These are phyloP conservation scores for Ambrosia artemisiifolia DNA, from an alignment of 129 eudicot genomes.

Conservation along the genomic window DNA sequence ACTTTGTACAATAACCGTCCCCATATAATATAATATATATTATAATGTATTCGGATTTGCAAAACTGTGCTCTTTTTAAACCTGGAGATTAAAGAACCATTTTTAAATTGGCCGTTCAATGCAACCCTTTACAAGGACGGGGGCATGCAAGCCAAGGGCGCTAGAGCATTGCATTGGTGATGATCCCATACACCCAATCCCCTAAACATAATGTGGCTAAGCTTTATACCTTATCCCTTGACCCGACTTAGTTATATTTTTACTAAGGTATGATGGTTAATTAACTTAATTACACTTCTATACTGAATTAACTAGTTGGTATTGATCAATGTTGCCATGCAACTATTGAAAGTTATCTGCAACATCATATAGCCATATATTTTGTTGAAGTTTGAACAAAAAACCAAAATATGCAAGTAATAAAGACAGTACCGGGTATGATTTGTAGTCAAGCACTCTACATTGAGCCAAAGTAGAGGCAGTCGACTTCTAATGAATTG, in stretches of 20 bases:
- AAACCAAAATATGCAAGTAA: not conserved
- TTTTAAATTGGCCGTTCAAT: no score
- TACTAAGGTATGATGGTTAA: not conserved
- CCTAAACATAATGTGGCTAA: no score
- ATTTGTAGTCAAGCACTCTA: conserved; percentile 1
- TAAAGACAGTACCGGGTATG: not conserved
- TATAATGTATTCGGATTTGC: no score
- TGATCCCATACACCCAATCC: no score
- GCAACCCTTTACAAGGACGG: no score
- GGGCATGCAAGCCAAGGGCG: no score
- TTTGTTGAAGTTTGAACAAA: not conserved
- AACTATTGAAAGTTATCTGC: not conserved
- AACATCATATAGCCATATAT: conserved; percentile 1
- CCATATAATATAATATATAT: no score
- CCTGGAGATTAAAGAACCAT: no score
- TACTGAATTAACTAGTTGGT: not conserved
- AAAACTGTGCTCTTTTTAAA: no score
- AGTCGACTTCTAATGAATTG: not conserved
- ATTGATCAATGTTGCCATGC: not conserved
- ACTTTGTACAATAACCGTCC: no score
- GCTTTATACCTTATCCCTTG: not conserved
- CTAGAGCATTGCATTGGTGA: no score
- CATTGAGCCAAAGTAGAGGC: not conserved
- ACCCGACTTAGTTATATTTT: not conserved
- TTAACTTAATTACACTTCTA: not conserved